Conservation (phyloP, 179 eudicot genomes). For the Spergularia azorica region DNA sequence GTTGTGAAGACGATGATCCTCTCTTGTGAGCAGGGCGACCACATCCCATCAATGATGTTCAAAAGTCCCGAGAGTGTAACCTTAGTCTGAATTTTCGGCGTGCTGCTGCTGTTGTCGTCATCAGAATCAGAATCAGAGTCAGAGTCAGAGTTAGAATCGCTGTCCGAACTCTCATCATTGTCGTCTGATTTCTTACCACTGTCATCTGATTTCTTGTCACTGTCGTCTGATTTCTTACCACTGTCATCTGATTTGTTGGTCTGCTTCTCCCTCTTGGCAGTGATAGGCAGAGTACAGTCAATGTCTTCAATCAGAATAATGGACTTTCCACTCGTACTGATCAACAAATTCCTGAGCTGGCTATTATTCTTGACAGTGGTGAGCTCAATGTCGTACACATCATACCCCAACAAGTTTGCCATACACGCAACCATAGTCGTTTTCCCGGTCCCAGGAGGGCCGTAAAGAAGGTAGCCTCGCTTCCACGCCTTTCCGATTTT, state of each 20-base stretch:
- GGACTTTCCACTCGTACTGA: slow-evolving; percentile 33
- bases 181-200: background rate
- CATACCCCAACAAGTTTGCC: slow-evolving; percentile 55
- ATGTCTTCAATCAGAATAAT: slow-evolving; percentile 39
- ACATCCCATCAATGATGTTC: slow-evolving; percentile 49
- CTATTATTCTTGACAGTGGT: slow-evolving; percentile 37
- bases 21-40: slow-evolving; percentile 54
- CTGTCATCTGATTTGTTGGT: background rate
- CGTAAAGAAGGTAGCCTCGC: slow-evolving; percentile 36
- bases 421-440: slow-evolving; percentile 78
- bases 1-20: slow-evolving; percentile 36
- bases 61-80: slow-evolving; percentile 49
- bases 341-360: slow-evolving; percentile 35
- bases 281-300: slow-evolving; percentile 38
- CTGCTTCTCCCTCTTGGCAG: slow-evolving; percentile 23
- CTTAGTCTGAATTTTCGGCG: slow-evolving; percentile 1
- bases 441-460: slow-evolving; percentile 74
- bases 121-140: background rate
- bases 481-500: slow-evolving; percentile 48
- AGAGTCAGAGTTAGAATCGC: too few species aligned
- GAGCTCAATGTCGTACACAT: slow-evolving; percentile 50
- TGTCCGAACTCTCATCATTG: background rate
- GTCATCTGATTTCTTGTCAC: background rate
- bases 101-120: too few species aligned
- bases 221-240: background rate